Conservation (phyloP, 495 filamentous ascomycete species). For the Hypoxylon fragiforme region DNA sequence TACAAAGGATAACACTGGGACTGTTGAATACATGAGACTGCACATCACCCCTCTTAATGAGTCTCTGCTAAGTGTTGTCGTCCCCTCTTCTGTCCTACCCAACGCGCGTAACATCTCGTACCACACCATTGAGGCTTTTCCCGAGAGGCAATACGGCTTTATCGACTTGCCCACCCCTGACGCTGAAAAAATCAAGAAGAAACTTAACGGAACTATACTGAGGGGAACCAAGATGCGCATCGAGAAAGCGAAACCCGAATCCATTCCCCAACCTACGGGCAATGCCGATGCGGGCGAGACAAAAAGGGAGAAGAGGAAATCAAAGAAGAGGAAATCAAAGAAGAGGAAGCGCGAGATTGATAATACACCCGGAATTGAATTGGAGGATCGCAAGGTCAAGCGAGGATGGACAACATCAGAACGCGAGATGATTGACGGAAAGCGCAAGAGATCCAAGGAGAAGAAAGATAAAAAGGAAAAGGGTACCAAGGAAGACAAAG, state of each 20-base stretch:
- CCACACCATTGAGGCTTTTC: conserved; percentile 81
- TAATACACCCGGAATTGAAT: conserved; percentile 68
- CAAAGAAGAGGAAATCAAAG: conserved; percentile 68
- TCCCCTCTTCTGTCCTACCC: conserved; percentile 68
- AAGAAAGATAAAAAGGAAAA: conserved; percentile 37
- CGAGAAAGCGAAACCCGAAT: conserved; percentile 68
- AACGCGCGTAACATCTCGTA: conserved; percentile 78
- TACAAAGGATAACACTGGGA: not conserved
- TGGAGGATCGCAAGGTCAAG: conserved; percentile 79
- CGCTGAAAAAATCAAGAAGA: conserved; percentile 86
- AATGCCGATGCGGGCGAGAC: conserved; percentile 42
- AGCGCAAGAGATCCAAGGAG: conserved; percentile 37
- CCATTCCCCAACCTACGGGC: conserved; percentile 40
- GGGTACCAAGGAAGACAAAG: no score
- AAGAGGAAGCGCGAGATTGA: conserved; percentile 68
- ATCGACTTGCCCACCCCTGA: conserved; percentile 77
- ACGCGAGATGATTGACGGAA: conserved; percentile 53
- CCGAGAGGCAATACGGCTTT: conserved; percentile 88
- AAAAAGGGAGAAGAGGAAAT: conserved; percentile 44
- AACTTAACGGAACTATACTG: conserved; percentile 84
- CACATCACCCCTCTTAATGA: conserved; percentile 85
- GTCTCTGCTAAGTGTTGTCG: conserved; percentile 65
- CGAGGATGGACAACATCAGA: conserved; percentile 83
- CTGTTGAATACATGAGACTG: conserved; percentile 59
- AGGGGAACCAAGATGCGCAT: conserved; percentile 84